A percentile compares a stretch with the other conserved stretches of the same genome.
phyloP scores from a whole-genome alignment of 371 early-diverging fungal species.

The Pancytospora philotis region DNA sequence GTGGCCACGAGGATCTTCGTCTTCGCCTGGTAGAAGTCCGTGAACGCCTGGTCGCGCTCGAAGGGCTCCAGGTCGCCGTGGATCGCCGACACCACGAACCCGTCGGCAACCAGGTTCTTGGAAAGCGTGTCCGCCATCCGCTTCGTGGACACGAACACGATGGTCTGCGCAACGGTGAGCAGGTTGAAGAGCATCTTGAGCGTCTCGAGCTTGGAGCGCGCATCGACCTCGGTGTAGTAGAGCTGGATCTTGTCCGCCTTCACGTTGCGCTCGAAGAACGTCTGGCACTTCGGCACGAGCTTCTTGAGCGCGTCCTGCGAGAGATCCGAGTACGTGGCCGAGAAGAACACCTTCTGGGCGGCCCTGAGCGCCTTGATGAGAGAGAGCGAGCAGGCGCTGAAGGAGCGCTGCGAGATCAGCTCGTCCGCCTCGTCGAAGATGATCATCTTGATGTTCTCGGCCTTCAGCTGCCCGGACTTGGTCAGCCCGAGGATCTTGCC shows the following conservation, averaged over 20 bases:
- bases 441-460: slow-evolving; percentile 45
- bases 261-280: slow-evolving; percentile 73
- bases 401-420: slow-evolving; percentile 49
- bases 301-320: slow-evolving; percentile 70
- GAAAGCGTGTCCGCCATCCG: slow-evolving; percentile 69
- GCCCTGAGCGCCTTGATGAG: slow-evolving; percentile 34
- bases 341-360: slow-evolving; percentile 67
- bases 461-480: slow-evolving; percentile 15
- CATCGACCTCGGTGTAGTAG: slow-evolving; percentile 79
- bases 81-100: slow-evolving; percentile 70
- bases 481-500: slow-evolving; percentile 70
- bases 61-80: slow-evolving; percentile 72
- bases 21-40: slow-evolving; percentile 74
- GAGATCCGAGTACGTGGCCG: slow-evolving; percentile 78
- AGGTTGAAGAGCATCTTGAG: slow-evolving; percentile 73
- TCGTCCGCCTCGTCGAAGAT: slow-evolving; percentile 58
- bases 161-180: slow-evolving; percentile 83
- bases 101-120: slow-evolving; percentile 66
- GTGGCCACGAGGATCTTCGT: slow-evolving; percentile 70
- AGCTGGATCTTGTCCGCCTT: slow-evolving; percentile 85
- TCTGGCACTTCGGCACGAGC: slow-evolving; percentile 69
- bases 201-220: slow-evolving; percentile 64
- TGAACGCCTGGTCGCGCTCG: slow-evolving; percentile 80
- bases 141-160: slow-evolving; percentile 76
- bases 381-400: slow-evolving; percentile 51